Conservation (phyloP, 2,329 filamentous ascomycete genomes). For the Amphichorda felina region DNA sequence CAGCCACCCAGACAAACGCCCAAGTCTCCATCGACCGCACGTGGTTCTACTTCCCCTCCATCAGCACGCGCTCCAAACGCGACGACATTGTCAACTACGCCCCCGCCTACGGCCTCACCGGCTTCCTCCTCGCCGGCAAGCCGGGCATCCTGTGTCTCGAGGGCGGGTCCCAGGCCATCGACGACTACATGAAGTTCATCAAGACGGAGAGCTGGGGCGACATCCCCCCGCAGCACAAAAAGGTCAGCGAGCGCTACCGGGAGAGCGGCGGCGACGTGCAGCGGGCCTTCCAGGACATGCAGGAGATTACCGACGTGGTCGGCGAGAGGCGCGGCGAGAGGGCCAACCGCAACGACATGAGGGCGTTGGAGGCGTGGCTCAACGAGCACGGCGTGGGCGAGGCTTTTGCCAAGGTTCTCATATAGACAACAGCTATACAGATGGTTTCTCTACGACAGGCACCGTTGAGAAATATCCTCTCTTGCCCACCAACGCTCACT, state of each 20-base stretch:
- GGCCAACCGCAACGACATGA: conserved; percentile 40
- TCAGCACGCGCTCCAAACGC: conserved; percentile 46
- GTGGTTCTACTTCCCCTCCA: conserved; percentile 53
- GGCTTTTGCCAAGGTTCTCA: conserved; percentile 29
- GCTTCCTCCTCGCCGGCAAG: conserved; percentile 49
- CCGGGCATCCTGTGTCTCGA: conserved; percentile 42
- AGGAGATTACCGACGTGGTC: conserved; percentile 39
- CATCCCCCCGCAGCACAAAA: conserved; percentile 49
- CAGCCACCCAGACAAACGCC: neutral
- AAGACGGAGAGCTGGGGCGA: conserved; percentile 53
- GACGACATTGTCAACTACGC: conserved; percentile 44
- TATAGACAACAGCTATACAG: too few relatives aligned
- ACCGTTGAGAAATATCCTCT: too few relatives aligned
- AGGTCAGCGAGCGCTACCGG: conserved; percentile 43
- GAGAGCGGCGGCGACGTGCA: conserved; percentile 18
- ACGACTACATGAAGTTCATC: conserved; percentile 51
- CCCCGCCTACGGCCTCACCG: conserved; percentile 38
- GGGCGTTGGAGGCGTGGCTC: conserved; percentile 37
- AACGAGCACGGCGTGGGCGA: conserved; percentile 28
- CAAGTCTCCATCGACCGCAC: conserved; percentile 30
- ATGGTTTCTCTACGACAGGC: too few relatives aligned
- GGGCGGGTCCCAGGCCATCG: conserved; percentile 31
- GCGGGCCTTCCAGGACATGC: conserved; percentile 41
- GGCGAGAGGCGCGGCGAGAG: conserved; percentile 34
- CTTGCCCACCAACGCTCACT: too few relatives aligned